These are phyloP conservation scores for Rhizophagus sp. DNA, from an alignment of 192 early-diverging fungal genomes.

Conservation along the genomic window DNA sequence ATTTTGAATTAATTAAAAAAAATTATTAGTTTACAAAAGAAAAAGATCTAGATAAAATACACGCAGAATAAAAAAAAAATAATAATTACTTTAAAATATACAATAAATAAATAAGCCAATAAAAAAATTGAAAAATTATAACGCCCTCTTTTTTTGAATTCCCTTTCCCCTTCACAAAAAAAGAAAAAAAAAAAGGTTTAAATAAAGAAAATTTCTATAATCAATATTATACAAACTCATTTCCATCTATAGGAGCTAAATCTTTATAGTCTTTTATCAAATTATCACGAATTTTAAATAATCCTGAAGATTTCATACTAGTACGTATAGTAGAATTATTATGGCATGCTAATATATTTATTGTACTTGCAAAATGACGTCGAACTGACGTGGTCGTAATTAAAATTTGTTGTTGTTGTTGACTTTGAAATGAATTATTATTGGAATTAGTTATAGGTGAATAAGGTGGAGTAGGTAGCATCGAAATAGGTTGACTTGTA, in stretches of 20 bases:
- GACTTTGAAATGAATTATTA: not conserved
- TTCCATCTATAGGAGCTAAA: slow-evolving; percentile 14
- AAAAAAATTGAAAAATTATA: no score
- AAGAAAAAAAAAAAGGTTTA: not conserved
- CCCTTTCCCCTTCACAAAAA: no score
- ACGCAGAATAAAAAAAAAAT: no score
- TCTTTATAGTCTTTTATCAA: slow-evolving; percentile 33
- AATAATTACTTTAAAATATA: no score
- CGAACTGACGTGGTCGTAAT: slow-evolving; percentile 30
- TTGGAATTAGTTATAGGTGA: slow-evolving; percentile 18
- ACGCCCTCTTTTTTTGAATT: no score
- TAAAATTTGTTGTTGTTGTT: slow-evolving; percentile 29
- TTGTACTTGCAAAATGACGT: slow-evolving; percentile 42
- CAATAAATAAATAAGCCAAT: no score
- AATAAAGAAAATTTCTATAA: not conserved
- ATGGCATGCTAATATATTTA: slow-evolving; percentile 44
- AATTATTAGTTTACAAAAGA: no score
- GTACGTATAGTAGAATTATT: slow-evolving; percentile 43
- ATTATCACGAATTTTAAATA: slow-evolving; percentile 46
- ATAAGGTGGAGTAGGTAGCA: slow-evolving; percentile 24
- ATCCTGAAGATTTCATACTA: slow-evolving; percentile 44
- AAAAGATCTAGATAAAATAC: no score
- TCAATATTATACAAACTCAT: slow-evolving; percentile 10
- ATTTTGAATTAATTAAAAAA: no score
- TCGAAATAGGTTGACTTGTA: not conserved